phyloP scores from a whole-genome alignment of 768 basidiomycete species.

The Pisolithus orientalis region DNA sequence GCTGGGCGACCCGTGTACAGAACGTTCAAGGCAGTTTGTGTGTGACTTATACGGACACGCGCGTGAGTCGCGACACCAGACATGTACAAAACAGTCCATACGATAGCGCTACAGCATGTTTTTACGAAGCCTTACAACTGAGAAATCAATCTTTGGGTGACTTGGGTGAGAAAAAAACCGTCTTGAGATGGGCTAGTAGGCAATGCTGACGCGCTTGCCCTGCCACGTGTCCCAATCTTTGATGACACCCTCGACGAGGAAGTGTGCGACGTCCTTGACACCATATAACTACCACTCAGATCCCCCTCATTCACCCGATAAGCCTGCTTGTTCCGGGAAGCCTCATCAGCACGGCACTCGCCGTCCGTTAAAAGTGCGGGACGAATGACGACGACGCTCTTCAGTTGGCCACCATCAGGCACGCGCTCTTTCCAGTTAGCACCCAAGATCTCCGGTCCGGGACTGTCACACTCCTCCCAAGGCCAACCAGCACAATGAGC shows the following conservation, averaged over 20 bases:
- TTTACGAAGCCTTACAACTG: too few relatives aligned
- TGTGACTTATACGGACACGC: too few relatives aligned
- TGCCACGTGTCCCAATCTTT: conserved; percentile 48
- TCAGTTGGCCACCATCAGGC: conserved; percentile 38
- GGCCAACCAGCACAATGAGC: conserved; percentile 43
- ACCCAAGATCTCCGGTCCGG: conserved; percentile 37
- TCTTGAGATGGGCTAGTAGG: conserved; percentile 31
- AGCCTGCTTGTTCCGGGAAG: conserved; percentile 9
- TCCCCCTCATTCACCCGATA: conserved; percentile 43
- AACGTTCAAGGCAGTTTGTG: too few relatives aligned
- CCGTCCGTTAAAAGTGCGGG: conserved; percentile 59
- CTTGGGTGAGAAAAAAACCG: too few relatives aligned
- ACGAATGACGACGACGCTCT: conserved; percentile 41
- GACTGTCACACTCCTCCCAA: conserved; percentile 45
- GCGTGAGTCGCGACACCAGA: too few relatives aligned
- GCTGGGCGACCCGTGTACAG: not conserved
- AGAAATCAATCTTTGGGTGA: too few relatives aligned
- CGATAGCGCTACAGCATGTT: too few relatives aligned
- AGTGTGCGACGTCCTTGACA: conserved; percentile 66
- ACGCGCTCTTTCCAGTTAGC: conserved; percentile 36
- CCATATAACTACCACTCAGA: conserved; percentile 36
- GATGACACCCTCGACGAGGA: conserved; percentile 43
- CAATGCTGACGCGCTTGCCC: conserved; percentile 44
- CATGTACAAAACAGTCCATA: too few relatives aligned
- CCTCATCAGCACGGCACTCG: conserved; percentile 31